Evolutionary conservation across 2,329 filamentous ascomycete genomes (phyloP).

Genomic region (Tothia fuscella): DNA sequence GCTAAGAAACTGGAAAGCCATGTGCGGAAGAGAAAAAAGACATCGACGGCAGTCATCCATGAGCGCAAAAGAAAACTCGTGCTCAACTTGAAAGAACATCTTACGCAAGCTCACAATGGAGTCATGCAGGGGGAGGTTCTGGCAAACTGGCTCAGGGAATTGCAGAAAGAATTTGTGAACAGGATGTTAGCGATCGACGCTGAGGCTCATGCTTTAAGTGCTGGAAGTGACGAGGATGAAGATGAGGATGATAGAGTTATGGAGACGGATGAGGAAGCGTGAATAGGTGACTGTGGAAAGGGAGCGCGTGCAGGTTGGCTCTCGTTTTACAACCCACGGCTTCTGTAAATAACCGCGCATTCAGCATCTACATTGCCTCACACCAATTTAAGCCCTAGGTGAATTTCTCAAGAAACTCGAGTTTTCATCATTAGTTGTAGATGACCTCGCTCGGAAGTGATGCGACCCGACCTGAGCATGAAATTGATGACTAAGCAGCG

Average conservation of each 20-base stretch:
- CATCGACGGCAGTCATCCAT: conserved; percentile 45
- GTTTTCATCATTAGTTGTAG: no score
- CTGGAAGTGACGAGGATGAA: neutral
- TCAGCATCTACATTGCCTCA: no score
- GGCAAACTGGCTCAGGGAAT: conserved; percentile 47
- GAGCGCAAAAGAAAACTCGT: conserved; percentile 60
- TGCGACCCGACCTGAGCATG: no score
- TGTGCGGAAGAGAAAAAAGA: conserved; percentile 45
- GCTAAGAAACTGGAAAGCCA: conserved; percentile 49
- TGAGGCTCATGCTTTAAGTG: conserved; percentile 9
- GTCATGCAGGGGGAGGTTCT: conserved; percentile 54
- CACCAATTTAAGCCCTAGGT: no score
- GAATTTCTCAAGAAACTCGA: no score
- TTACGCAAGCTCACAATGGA: conserved; percentile 55
- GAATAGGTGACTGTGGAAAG: no score
- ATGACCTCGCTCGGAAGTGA: no score
- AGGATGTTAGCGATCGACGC: conserved; percentile 56
- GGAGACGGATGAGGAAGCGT: no score
- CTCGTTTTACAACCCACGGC: no score
- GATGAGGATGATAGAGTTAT: neutral
- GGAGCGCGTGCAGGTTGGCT: no score
- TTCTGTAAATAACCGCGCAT: no score
- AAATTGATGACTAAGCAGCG: no score
- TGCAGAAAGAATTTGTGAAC: conserved; percentile 64
- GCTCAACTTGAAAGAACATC: conserved; percentile 57